phyloP scores from a whole-genome alignment of 345 rosid species.

The Gossypium arboreum region DNA sequence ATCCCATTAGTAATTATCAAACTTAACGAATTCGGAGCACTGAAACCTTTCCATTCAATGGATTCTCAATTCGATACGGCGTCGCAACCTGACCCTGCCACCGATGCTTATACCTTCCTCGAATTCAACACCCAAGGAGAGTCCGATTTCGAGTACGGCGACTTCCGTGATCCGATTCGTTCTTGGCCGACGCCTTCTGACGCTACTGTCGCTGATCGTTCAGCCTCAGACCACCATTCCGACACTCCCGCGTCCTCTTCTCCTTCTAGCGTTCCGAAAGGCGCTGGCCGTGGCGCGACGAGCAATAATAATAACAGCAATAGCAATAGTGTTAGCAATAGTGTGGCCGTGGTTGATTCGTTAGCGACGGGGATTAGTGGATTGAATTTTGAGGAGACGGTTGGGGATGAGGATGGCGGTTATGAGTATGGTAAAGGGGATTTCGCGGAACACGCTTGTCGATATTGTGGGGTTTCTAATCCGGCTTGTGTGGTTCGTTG shows the following conservation, averaged over 20 bases:
- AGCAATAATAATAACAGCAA: constrained; percentile 31
- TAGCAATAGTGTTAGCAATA: constrained; percentile 16
- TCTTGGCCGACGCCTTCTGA: constrained; percentile 96
- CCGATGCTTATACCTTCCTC: constrained; percentile 86
- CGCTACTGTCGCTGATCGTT: constrained; percentile 46
- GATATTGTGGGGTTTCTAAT: constrained; percentile 94
- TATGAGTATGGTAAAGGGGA: constrained; percentile 75
- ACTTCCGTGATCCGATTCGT: constrained; percentile 64
- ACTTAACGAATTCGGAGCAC: background rate
- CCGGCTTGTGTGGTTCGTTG: constrained; percentile 98
- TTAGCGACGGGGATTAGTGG: constrained; percentile 70
- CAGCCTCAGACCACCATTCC: constrained; percentile 44
- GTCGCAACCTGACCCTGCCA: constrained; percentile 85
- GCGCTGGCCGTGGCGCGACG: constrained; percentile 30
- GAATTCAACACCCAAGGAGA: constrained; percentile 98
- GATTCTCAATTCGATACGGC: constrained; percentile 87
- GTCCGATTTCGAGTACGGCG: constrained; percentile 89
- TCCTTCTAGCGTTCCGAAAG: constrained; percentile 35
- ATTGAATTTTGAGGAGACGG: constrained; percentile 86
- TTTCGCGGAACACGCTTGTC: constrained; percentile 89
- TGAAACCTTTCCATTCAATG: constrained; percentile 32
- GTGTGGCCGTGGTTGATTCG: constrained; percentile 58
- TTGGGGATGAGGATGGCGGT: constrained; percentile 65
- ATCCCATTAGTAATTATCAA: constrained; percentile 20
- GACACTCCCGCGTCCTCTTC: constrained; percentile 54